Percentiles rank a stretch among this genome's conserved stretches.
Conservation (phyloP, 2,329 filamentous ascomycete species). For the Lojkania enalia region DNA sequence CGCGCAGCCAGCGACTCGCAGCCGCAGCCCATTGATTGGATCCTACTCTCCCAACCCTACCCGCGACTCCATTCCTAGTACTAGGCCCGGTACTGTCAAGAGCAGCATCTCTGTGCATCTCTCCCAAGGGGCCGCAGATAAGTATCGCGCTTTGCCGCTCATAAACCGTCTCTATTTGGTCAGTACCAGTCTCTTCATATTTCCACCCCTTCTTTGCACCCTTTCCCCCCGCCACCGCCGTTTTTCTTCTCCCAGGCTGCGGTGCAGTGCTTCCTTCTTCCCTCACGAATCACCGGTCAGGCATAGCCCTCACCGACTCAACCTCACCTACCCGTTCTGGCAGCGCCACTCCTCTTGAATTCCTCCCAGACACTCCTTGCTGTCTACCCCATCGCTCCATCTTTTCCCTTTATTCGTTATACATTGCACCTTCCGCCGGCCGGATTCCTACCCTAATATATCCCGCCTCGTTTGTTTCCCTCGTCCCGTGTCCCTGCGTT, state of each 20-base stretch:
- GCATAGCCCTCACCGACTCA: constrained; percentile 28
- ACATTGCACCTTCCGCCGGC: constrained; percentile 33
- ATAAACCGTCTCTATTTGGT: constrained; percentile 16
- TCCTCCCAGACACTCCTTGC: constrained; percentile 21
- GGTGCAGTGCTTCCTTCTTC: constrained; percentile 25
- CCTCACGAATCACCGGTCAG: constrained; percentile 19
- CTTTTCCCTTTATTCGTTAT: constrained; percentile 17
- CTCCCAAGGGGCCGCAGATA: constrained; percentile 25
- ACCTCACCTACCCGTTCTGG: constrained; percentile 26
- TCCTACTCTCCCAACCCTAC: constrained; percentile 27
- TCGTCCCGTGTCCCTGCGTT: constrained; percentile 28
- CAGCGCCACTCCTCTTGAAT: constrained; percentile 31
- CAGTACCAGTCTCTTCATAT: constrained; percentile 18
- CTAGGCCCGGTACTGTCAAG: no score
- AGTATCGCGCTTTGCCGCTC: constrained; percentile 38
- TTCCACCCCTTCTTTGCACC: constrained; percentile 1
- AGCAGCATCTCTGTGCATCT: constrained; percentile 11
- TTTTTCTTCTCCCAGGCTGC: constrained; percentile 27
- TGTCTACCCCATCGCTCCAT: constrained; percentile 21
- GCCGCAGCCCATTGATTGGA: constrained; percentile 32
- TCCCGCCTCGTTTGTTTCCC: constrained; percentile 20
- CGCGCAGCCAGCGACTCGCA: constrained; percentile 33
- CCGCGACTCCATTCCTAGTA: constrained; percentile 31
- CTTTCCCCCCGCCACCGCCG: constrained; percentile 16
- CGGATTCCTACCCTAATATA: constrained; percentile 37